Evolutionary conservation across 768 basidiomycete genomes (phyloP), one percentile per base, ranked within the genome.

Genomic region (Xerocomellus amylosporus): DNA sequence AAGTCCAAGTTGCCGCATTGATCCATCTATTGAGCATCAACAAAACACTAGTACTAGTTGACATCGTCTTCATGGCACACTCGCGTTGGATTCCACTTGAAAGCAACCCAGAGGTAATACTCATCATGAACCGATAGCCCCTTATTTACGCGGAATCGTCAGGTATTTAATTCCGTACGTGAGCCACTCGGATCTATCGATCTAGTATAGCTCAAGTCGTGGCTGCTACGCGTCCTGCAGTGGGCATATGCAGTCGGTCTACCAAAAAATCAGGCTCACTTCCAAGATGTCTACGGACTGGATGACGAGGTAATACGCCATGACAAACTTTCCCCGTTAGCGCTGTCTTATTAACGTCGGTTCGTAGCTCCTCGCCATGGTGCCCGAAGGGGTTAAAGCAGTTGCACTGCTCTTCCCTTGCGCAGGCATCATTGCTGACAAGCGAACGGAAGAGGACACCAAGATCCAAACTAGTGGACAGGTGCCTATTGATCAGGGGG

Each of bases 341-440:
- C 8, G 17, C 22, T 31, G 20, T 37, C 22, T 48, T 15, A 34
- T 24, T n/a, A 15, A 33, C 12, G 31, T 33, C 15, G 31, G 22
- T 10, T 22, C 22, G 19, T 38, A 97, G 82, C 78, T 94, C 33
- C 81, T 96, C 2, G 72, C 54, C 0, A 77, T 90, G 65, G 86
- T 95, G 0, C 77, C 87, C 0, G 68, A 77, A 58, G 93, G 89
- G 0, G 88, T 88, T 31, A 87, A 88, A 64, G 95, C 95, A 0
- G 81, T 97, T 9, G 74, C 96, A 8, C 75, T 98, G 7, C 79
- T 97, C 22, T 98, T 96, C 71, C 95, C 95, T 5, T 77, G 83
- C 50, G 69, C 78, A 0, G 79, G 81, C 1, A 69, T 69, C 17
- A 69, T 83, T 12, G 79, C 82, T n/a, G 55, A 67, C 20, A 79